Evolutionary conservation across 1,284 basidiomycete genomes (phyloP).

Genomic region (Cryptococcus sp.): DNA sequence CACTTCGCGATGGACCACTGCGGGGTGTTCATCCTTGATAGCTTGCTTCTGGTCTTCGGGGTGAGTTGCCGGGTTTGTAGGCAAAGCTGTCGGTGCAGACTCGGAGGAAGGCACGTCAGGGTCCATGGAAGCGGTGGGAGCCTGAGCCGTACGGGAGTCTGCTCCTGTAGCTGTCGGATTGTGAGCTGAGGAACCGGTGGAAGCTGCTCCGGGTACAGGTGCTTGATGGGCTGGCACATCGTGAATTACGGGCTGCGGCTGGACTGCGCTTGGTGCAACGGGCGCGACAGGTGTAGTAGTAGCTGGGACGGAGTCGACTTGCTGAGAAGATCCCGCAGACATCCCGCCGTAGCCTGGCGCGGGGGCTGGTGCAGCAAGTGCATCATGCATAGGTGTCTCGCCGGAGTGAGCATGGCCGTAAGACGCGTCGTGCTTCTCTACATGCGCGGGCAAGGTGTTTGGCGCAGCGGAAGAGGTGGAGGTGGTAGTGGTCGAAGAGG

Average conservation of each 20-base stretch:
- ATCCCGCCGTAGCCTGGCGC: background rate
- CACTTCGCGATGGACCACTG: conserved; percentile 44
- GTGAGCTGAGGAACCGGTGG: background rate
- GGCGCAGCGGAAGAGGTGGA: too few species aligned
- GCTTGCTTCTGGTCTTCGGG: conserved; percentile 46
- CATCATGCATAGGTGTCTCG: background rate
- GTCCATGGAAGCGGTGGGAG: conserved; percentile 36
- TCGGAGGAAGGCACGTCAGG: conserved; percentile 34
- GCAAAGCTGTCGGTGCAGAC: conserved; percentile 43
- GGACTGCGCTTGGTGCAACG: too few species aligned
- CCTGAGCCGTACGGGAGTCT: conserved; percentile 3
- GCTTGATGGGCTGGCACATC: background rate
- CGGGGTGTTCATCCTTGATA: conserved; percentile 39
- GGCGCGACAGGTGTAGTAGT: background rate
- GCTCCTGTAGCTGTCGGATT: background rate
- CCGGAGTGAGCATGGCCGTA: background rate
- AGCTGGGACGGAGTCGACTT: background rate
- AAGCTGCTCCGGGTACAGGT: background rate
- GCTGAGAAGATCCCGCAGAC: background rate
- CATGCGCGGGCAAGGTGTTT: too few species aligned
- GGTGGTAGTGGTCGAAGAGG: too few species aligned
- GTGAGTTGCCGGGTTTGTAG: conserved; percentile 44
- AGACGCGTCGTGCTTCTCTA: too few species aligned
- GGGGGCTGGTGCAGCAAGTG: background rate
- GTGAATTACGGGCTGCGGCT: too few species aligned